These are phyloP conservation scores for Tanacetum coccineum DNA, from an alignment of 129 eudicot species.

Conservation along the genomic window DNA sequence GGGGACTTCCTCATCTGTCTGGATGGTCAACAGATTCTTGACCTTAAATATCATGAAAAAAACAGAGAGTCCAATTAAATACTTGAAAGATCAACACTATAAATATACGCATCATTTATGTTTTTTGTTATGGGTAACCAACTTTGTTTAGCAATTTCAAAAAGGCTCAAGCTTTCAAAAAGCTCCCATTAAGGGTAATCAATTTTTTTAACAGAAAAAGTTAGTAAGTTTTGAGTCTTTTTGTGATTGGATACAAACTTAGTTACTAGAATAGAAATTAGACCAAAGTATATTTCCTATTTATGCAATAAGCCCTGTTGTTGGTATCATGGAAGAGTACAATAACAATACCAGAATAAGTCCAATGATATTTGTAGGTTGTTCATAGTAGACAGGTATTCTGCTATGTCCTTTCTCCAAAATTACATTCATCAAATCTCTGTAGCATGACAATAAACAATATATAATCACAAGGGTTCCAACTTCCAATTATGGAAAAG, in stretches of 20 bases:
- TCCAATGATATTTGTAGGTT: conserved; percentile 68
- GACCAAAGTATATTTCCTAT: no score
- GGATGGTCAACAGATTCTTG: conserved; percentile 76
- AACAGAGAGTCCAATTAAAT: not conserved
- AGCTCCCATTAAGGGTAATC: no score
- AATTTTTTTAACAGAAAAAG: no score
- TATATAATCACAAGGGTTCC: conserved; percentile 10
- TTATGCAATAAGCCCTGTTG: not conserved
- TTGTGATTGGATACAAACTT: no score
- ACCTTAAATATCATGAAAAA: conserved; percentile 36
- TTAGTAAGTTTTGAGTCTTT: no score
- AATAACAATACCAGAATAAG: conserved; percentile 48
- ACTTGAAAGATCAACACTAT: no score
- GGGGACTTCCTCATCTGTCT: conserved; percentile 74
- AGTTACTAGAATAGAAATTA: no score
- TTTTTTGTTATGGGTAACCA: no score
- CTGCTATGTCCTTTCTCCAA: conserved; percentile 83
- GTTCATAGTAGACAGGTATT: conserved; percentile 69
- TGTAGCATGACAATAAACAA: conserved; percentile 14
- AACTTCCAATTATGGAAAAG: not conserved
- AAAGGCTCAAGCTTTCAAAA: no score
- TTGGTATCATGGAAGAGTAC: conserved; percentile 7
- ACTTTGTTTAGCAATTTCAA: no score
- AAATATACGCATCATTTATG: no score
- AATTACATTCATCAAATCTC: conserved; percentile 51